These are phyloP conservation scores for Phytophthora rubi DNA, from an alignment of 352 stramenopile genomes.

Conservation along the genomic window DNA sequence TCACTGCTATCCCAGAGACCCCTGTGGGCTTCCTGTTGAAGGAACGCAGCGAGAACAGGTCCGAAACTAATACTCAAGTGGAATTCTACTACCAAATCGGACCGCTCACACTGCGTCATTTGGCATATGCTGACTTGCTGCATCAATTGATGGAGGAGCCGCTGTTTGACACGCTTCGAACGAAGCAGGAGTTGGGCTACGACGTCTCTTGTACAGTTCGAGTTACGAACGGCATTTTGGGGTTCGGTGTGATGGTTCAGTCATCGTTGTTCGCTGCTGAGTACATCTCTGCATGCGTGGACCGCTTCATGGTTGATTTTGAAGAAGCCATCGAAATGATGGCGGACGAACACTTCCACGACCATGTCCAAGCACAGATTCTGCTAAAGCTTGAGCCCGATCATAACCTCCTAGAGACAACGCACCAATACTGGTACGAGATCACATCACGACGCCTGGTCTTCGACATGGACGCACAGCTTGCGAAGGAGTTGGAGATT, in stretches of 20 bases:
- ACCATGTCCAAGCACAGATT: slow-evolving; percentile 82
- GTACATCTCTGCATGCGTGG: slow-evolving; percentile 72
- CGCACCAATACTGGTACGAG: slow-evolving; percentile 83
- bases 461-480: slow-evolving; percentile 76
- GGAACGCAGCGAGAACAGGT: slow-evolving; percentile 68
- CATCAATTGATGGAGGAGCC: slow-evolving; percentile 91
- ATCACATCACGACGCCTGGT: slow-evolving; percentile 72
- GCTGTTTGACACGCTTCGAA: slow-evolving; percentile 87
- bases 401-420: slow-evolving; percentile 81
- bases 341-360: slow-evolving; percentile 72
- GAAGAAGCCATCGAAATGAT: slow-evolving; percentile 75
- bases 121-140: slow-evolving; percentile 84
- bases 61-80: slow-evolving; percentile 86
- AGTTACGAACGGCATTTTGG: slow-evolving; percentile 82
- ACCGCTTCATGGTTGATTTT: slow-evolving; percentile 84
- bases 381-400: slow-evolving; percentile 83
- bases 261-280: slow-evolving; percentile 75
- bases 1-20: slow-evolving; percentile 59
- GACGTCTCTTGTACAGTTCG: slow-evolving; percentile 89
- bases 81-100: slow-evolving; percentile 91
- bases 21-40: slow-evolving; percentile 58
- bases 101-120: slow-evolving; percentile 56
- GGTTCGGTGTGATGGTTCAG: slow-evolving; percentile 84
- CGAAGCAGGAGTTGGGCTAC: slow-evolving; percentile 91
- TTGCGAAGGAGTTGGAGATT: slow-evolving; percentile 75